A percentile compares a stretch with the other conserved stretches of the same genome.
These are phyloP conservation scores for Boletus insuetus DNA, from an alignment of 768 basidiomycete genomes.

Conservation along the genomic window DNA sequence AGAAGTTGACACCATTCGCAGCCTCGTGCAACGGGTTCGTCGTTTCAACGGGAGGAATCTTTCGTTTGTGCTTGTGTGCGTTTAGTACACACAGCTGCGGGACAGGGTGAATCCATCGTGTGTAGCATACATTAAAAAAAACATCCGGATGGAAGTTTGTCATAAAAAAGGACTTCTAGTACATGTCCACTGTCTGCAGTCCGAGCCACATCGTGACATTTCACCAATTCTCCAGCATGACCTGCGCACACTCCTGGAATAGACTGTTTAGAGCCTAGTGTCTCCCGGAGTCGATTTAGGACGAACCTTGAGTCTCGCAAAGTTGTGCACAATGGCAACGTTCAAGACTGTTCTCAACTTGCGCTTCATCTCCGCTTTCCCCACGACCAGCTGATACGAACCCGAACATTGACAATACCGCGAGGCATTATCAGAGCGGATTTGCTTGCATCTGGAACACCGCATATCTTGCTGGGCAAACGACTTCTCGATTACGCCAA, in stretches of 20 bases:
- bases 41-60: constrained; percentile 44
- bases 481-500: constrained; percentile 64
- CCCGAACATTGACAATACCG: constrained; percentile 89
- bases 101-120: no score
- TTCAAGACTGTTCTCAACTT: constrained; percentile 81
- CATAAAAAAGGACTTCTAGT: neutral
- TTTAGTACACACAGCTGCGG: no score
- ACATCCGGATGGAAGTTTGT: neutral
- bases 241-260: constrained; percentile 39
- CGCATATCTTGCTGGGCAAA: constrained; percentile 89
- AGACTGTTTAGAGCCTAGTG: neutral
- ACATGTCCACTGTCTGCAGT: neutral
- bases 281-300: neutral
- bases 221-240: constrained; percentile 38
- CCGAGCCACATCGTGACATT: neutral
- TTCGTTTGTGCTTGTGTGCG: no score
- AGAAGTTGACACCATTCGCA: neutral
- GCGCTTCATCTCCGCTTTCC: constrained; percentile 67
- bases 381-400: constrained; percentile 67
- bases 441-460: constrained; percentile 86
- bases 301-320: constrained; percentile 64
- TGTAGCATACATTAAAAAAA: no score
- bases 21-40: constrained; percentile 31
- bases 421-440: constrained; percentile 86
- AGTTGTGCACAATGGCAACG: constrained; percentile 71